A percentile compares a stretch with the other conserved stretches of the same genome.
Evolutionary conservation across 2,329 filamentous ascomycete genomes (phyloP).

Genomic region (Teratosphaeriaceae sp.): DNA sequence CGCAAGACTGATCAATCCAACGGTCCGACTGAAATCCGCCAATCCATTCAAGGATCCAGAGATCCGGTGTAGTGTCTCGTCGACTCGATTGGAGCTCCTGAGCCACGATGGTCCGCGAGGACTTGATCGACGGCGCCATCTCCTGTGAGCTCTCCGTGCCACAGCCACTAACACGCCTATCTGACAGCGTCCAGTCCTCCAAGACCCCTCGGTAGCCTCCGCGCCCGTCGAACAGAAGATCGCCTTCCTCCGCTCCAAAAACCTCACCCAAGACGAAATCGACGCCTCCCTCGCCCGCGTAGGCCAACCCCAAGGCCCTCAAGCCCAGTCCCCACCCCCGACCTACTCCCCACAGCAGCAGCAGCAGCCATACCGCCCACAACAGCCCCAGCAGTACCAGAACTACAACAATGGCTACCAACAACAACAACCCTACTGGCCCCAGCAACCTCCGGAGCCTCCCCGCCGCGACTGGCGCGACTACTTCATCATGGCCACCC

Average conservation of each 20-base stretch:
- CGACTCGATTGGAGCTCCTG: too few relatives aligned
- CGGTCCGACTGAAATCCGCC: too few relatives aligned
- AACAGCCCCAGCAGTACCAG: constrained; percentile 20
- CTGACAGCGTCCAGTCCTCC: constrained; percentile 51
- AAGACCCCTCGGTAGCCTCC: constrained; percentile 83
- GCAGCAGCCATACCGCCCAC: constrained; percentile 9
- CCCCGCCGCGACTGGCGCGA: constrained; percentile 93
- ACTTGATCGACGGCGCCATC: constrained; percentile 68
- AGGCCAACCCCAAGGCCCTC: constrained; percentile 45
- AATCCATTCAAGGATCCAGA: too few relatives aligned
- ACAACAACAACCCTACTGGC: constrained; percentile 44
- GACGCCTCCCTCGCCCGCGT: constrained; percentile 73
- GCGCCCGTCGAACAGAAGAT: constrained; percentile 91
- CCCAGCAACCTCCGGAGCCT: constrained; percentile 49
- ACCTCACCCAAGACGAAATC: constrained; percentile 93
- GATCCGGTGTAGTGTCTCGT: too few relatives aligned
- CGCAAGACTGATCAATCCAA: too few relatives aligned
- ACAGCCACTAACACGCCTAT: not conserved
- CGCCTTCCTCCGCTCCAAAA: constrained; percentile 91
- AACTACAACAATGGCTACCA: constrained; percentile 28
- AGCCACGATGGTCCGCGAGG: constrained; percentile 68
- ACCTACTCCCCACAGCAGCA: constrained; percentile 41
- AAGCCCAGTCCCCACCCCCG: constrained; percentile 31
- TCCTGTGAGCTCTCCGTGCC: constrained; percentile 36
- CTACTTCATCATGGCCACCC: constrained; percentile 99